Evolutionary conservation across 768 basidiomycete genomes (phyloP), one percentile per base, ranked within the genome.

Genomic region (Coprinellus aureogranulatus): DNA sequence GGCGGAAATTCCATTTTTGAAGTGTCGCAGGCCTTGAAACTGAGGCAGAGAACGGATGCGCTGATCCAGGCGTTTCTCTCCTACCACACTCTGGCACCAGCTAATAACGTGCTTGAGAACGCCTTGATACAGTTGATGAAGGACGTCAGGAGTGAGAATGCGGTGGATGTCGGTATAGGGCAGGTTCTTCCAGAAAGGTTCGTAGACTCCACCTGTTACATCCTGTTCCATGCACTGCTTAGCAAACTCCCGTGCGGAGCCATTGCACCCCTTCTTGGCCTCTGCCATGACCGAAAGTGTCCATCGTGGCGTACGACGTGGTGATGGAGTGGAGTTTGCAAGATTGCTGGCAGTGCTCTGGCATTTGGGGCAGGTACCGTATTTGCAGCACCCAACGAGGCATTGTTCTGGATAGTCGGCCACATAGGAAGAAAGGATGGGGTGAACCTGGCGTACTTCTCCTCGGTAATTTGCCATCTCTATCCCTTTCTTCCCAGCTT

Each of bases 71-170:
- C 28, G 23, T 25, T 49, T 49, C 47, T 49, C 47, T 25, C 47
- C 47, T 4, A 49, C 47, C 6, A 49, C 28, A 25, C 47, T 49
- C 47, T 49, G 47, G 47, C 47, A 49, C 80, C 78, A 82, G 0
- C 50, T 50, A 2, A 77, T 63, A 0, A 79, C 53, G 53, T 80
- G 77, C 53, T 77, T 78, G 62, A 81, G 65, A 3, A 79, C 59
- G 0, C 81, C 81, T 61, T 83, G 78, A 59, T 77, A 75, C 0
- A 81, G 57, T 58, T 82, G 77, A 59, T 83, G 80, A 1, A 83
- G 71, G 25, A 80, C 59, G 59, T 82, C 75, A 0, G 81, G 78
- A 0, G 77, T 77, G 40, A 83, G 67, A 9, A 67, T 68, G 0
- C 45, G 26, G 60, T 75, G 77, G 28, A 82, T 80, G 59, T 81